Evolutionary conservation across 2,329 filamentous ascomycete genomes (phyloP).

Genomic region (Ophiostoma sp.): DNA sequence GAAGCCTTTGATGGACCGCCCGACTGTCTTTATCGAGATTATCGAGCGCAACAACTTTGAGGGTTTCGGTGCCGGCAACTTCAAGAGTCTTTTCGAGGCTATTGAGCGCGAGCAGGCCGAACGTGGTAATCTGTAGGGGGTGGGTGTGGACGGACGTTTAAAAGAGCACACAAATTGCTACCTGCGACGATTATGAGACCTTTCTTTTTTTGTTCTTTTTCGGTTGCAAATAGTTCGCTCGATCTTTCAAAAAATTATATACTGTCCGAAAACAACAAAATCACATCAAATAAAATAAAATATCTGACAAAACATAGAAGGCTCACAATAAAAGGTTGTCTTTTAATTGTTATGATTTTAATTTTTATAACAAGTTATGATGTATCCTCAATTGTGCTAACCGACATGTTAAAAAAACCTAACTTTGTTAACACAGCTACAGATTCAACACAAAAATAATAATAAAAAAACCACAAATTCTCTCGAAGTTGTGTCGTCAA

Average conservation of each 20-base stretch:
- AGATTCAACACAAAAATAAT: too few relatives aligned
- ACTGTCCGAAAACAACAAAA: not conserved
- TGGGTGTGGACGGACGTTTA: not conserved
- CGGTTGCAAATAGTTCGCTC: not conserved
- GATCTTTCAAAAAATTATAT: not conserved
- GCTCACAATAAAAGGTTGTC: too few relatives aligned
- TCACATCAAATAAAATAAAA: not conserved
- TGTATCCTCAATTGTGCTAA: too few relatives aligned
- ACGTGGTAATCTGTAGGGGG: conserved; percentile 71
- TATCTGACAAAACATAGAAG: too few relatives aligned
- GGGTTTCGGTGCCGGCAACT: conserved; percentile 93
- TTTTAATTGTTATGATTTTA: too few relatives aligned
- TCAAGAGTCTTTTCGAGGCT: conserved; percentile 92
- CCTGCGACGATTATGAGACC: not conserved
- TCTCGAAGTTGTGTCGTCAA: not conserved
- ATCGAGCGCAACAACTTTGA: conserved; percentile 90
- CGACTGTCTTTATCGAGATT: conserved; percentile 94
- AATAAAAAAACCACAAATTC: not conserved
- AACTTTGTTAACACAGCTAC: too few relatives aligned
- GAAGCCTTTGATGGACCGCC: conserved; percentile 89
- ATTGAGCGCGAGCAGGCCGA: conserved; percentile 90
- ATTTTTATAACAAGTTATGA: too few relatives aligned
- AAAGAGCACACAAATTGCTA: not conserved
- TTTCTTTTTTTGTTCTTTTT: not conserved
- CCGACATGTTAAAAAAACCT: too few relatives aligned